These are phyloP conservation scores for Candida pseudoglaebosa DNA, from an alignment of 805 yeast species.

Conservation along the genomic window DNA sequence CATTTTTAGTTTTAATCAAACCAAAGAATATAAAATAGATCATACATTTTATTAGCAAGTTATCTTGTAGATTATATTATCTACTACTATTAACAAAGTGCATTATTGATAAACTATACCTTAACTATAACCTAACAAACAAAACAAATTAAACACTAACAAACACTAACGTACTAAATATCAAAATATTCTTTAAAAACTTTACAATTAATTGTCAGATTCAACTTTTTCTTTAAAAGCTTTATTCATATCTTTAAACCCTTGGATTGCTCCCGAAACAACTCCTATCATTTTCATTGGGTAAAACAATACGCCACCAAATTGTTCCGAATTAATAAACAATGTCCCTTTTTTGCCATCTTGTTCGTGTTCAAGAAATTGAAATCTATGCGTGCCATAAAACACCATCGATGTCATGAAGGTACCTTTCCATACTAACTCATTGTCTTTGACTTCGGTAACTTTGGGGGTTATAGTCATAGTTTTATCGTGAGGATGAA, in stretches of 20 bases:
- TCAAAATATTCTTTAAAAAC: no score
- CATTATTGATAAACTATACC: background rate
- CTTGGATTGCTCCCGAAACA: background rate
- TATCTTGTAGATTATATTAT: no score
- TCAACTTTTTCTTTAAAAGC: constrained; percentile 1
- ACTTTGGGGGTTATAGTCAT: background rate
- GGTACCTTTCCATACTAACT: background rate
- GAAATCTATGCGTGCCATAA: background rate
- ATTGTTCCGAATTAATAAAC: constrained; percentile 1
- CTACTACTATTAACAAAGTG: background rate
- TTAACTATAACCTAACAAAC: no score
- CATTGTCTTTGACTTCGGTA: background rate
- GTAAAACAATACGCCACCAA: background rate
- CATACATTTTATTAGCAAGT: no score
- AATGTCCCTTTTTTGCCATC: background rate
- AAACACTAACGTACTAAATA: no score
- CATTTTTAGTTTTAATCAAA: no score
- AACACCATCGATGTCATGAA: background rate
- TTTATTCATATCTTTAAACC: constrained; percentile 1
- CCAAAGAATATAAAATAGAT: no score
- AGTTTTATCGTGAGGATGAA: background rate
- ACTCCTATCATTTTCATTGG: constrained; percentile 1
- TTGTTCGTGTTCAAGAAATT: background rate
- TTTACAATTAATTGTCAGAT: no score
- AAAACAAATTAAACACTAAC: no score